Evolutionary conservation across 179 eudicot species (phyloP).

Genomic region (Silene coronaria): DNA sequence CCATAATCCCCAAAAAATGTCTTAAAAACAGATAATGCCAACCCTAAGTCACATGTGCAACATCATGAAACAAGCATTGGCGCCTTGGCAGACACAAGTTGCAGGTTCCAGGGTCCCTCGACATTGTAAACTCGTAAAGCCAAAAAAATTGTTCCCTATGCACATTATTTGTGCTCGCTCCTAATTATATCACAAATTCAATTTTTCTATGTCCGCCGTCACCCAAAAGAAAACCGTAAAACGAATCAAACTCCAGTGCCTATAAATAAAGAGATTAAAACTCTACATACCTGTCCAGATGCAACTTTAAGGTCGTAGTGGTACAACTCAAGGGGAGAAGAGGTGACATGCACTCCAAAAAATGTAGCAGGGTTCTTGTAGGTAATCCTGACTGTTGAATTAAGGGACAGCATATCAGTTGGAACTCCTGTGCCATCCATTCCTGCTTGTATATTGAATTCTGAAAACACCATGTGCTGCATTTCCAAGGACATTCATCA

Average conservation of each 20-base stretch:
- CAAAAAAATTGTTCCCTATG: background rate
- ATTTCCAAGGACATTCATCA: slow-evolving; percentile 2
- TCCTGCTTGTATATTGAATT: slow-evolving; percentile 60
- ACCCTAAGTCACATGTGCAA: background rate
- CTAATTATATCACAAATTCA: no score
- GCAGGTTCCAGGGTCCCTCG: background rate
- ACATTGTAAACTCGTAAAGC: background rate
- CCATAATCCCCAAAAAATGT: background rate
- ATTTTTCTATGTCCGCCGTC: no score
- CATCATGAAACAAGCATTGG: background rate
- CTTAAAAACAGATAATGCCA: background rate
- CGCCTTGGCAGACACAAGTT: background rate
- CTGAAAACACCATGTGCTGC: slow-evolving; percentile 58
- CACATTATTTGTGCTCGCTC: no score
- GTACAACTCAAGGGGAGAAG: slow-evolving; percentile 50
- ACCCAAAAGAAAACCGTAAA: background rate
- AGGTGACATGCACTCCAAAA: slow-evolving; percentile 71
- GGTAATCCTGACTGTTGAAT: slow-evolving; percentile 60
- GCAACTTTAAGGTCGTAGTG: slow-evolving; percentile 56
- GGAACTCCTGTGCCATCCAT: slow-evolving; percentile 61
- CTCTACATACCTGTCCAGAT: slow-evolving; percentile 45
- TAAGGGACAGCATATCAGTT: slow-evolving; percentile 44
- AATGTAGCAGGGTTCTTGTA: slow-evolving; percentile 65
- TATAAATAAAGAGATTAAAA: background rate
- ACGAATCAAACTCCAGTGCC: background rate